Evolutionary conservation across 306 rosid species (phyloP), one percentile per base, ranked within the genome.

Genomic region (Phaseolus lunatus): DNA sequence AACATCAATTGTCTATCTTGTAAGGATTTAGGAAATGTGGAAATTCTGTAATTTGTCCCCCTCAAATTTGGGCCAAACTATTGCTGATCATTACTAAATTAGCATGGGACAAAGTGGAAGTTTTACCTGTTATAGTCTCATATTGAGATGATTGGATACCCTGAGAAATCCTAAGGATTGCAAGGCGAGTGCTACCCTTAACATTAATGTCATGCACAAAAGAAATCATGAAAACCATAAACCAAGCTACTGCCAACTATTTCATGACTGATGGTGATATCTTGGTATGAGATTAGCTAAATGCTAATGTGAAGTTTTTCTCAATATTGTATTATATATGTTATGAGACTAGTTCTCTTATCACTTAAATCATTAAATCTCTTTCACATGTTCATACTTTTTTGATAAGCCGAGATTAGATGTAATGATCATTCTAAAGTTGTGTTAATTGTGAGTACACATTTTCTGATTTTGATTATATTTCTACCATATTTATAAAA

Each of bases 121-220:
- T 15, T 9, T 9, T 22, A 93, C 97, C 97, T 94, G 89, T 82
- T 33, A 94, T 16, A 2, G 93, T 87, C 31, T 88, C 89, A 68
- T 66, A 94, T 23, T 64, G 83, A 41, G 79, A 73, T 31, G 85
- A 71, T 71, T 88, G 88, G 14, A 64, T 82, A 22, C 66, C 81
- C 47, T 16, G 84, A 44, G 78, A 43, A 67, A 79, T 73, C 29
- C 26, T 33, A 43, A 23, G 75, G 76, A 78, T 59, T 9, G 86
- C 48, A 74, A 79, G 76, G 4, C 87, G 88, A 24, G 78, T 43
- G 75, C 85, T 84, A 16, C 89, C 92, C 69, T 79, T 86, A 56
- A 88, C 91, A 39, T 58, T 67, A 75, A 77, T 67, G 67, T 67
- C 66, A 52, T 71, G 65, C 54, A 37, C 76, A 41, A 70, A 50